Evolutionary conservation across 768 basidiomycete genomes (phyloP).

Genomic region (Agrocybe praecox): DNA sequence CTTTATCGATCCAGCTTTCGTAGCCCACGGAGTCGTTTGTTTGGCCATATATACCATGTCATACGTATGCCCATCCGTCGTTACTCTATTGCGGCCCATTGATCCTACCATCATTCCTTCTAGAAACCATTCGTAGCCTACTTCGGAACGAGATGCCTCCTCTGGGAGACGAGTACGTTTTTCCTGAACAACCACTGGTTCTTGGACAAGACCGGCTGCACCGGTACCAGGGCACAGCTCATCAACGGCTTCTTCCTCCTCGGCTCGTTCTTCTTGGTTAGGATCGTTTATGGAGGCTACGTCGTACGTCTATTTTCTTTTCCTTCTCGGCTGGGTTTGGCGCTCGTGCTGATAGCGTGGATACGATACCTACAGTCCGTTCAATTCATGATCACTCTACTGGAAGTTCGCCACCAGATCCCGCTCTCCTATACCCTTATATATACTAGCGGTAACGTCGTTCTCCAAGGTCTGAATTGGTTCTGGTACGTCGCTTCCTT

Average conservation of each 20-base stretch:
- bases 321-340: no score
- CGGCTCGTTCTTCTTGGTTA: conserved; percentile 65
- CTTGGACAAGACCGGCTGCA: conserved; percentile 75
- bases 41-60: conserved; percentile 63
- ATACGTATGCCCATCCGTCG: conserved; percentile 53
- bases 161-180: conserved; percentile 87
- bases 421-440: conserved; percentile 50
- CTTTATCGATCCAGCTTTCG: conserved; percentile 72
- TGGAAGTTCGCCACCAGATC: conserved; percentile 54
- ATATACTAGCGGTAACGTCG: conserved; percentile 60
- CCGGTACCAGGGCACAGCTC: conserved; percentile 67
- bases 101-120: background rate
- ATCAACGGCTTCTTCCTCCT: conserved; percentile 74
- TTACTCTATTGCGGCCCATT: background rate
- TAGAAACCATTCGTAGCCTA: conserved; percentile 80
- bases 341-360: no score
- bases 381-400: conserved; percentile 64
- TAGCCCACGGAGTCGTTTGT: conserved; percentile 77
- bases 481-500: conserved; percentile 57
- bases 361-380: no score
- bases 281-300: conserved; percentile 71
- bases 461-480: conserved; percentile 76
- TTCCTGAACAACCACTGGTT: conserved; percentile 91
- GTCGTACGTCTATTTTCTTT: conserved; percentile 31
- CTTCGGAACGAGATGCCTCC: conserved; percentile 73